Percentiles rank a stretch among this genome's conserved stretches.
Conservation (phyloP, 176 grass and related monocot species). For the Avena insularis region DNA sequence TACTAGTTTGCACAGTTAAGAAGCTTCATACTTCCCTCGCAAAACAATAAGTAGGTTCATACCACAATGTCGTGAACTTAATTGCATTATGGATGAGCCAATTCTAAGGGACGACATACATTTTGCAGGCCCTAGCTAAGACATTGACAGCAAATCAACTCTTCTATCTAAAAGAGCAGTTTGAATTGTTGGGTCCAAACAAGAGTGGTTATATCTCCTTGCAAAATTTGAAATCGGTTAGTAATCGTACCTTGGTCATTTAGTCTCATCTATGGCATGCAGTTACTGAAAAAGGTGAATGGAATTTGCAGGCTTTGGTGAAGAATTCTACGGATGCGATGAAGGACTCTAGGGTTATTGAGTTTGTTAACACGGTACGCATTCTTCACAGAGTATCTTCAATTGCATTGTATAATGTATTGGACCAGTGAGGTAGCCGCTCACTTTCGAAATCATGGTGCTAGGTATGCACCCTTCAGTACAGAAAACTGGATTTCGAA, state of each 20-base stretch:
- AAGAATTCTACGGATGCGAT: slow-evolving; percentile 94
- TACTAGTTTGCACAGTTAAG: slow-evolving; percentile 22
- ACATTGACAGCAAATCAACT: slow-evolving; percentile 86
- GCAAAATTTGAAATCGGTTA: slow-evolving; percentile 91
- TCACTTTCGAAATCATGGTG: slow-evolving; percentile 27
- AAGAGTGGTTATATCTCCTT: slow-evolving; percentile 95
- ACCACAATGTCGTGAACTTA: not conserved
- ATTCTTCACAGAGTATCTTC: not conserved
- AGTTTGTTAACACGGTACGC: slow-evolving; percentile 92
- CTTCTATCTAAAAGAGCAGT: slow-evolving; percentile 90
- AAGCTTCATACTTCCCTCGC: not conserved
- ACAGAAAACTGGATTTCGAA: slow-evolving; percentile 98
- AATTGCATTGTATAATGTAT: not conserved
- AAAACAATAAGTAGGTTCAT: not conserved
- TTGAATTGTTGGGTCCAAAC: slow-evolving; percentile 84
- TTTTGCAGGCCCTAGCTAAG: slow-evolving; percentile 91
- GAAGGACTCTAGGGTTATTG: slow-evolving; percentile 94
- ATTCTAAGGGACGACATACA: slow-evolving; percentile 33
- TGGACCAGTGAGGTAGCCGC: not conserved
- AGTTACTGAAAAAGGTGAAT: slow-evolving; percentile 34
- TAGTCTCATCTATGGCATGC: slow-evolving; percentile 1
- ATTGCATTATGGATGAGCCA: not conserved
- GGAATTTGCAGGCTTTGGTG: slow-evolving; percentile 67
- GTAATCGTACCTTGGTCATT: slow-evolving; percentile 36
- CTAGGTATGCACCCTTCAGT: slow-evolving; percentile 99